These are phyloP conservation scores for Yamadazyma sp. DNA, from an alignment of 1,139 yeast genomes.

Conservation along the genomic window DNA sequence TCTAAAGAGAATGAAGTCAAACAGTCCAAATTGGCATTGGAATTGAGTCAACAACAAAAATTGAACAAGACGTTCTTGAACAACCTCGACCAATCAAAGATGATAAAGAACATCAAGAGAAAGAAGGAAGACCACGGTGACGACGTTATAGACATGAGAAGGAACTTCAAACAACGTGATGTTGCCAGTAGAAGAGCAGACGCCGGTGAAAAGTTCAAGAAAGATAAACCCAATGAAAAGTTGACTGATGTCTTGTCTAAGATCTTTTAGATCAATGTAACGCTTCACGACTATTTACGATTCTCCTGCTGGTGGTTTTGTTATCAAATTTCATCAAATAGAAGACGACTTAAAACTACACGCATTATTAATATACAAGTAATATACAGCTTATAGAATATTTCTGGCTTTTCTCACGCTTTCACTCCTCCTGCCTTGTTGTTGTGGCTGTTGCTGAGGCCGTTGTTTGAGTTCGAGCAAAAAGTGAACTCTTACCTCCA, in stretches of 20 bases:
- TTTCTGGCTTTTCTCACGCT: neutral
- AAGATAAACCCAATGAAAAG: constrained; percentile 42
- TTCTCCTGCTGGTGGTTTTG: neutral
- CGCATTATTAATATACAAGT: constrained; percentile 1
- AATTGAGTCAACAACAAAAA: constrained; percentile 84
- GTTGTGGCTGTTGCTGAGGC: neutral
- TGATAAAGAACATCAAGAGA: constrained; percentile 65
- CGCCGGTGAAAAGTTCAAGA: constrained; percentile 52
- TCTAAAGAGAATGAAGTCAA: constrained; percentile 88
- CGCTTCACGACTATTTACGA: neutral
- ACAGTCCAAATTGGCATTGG: constrained; percentile 83
- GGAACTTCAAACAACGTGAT: constrained; percentile 63
- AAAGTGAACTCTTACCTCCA: constrained; percentile 25
- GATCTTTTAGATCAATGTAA: constrained; percentile 21
- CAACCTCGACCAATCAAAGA: constrained; percentile 85
- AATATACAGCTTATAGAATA: neutral
- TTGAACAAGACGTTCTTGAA: constrained; percentile 79
- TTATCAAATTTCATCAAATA: neutral
- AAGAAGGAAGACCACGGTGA: constrained; percentile 40
- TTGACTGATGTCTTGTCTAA: constrained; percentile 48
- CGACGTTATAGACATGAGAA: constrained; percentile 37
- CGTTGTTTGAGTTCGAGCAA: constrained; percentile 12
- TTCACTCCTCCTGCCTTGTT: neutral
- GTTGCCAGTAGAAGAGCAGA: constrained; percentile 66
- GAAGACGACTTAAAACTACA: neutral